phyloP scores from a whole-genome alignment of 2,329 filamentous ascomycete species.

The Colletotrichum euphorbiae region DNA sequence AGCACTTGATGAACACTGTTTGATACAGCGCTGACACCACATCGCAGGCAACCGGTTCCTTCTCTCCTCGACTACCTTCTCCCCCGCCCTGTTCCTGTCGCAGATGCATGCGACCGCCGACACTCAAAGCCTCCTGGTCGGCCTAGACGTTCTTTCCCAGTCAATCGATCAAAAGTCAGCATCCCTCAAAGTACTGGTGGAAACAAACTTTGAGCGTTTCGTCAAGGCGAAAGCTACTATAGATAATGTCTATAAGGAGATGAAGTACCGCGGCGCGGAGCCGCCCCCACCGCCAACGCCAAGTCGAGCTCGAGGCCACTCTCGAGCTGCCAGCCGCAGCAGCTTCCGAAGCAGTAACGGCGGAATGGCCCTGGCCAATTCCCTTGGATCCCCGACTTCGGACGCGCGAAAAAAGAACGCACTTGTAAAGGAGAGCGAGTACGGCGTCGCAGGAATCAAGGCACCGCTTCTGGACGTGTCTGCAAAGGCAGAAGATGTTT shows the following conservation, averaged over 20 bases:
- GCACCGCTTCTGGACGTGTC: conserved; percentile 88
- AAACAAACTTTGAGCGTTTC: conserved; percentile 98
- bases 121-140: conserved; percentile 81
- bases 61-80: conserved; percentile 95
- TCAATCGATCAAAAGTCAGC: conserved; percentile 99
- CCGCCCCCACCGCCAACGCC: conserved; percentile 53
- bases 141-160: conserved; percentile 85
- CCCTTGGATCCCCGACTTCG: conserved; percentile 48
- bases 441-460: conserved; percentile 89
- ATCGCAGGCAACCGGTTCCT: conserved; percentile 86
- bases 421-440: conserved; percentile 91
- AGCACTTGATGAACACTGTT: neutral
- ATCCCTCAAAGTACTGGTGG: conserved; percentile 93
- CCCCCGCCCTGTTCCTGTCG: conserved; percentile 89
- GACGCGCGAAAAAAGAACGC: conserved; percentile 87
- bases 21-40: conserved; percentile 25
- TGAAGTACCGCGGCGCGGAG: conserved; percentile 79
- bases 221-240: conserved; percentile 97
- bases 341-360: conserved; percentile 69
- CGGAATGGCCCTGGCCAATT: conserved; percentile 50
- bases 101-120: conserved; percentile 90
- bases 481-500: conserved; percentile 95
- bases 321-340: conserved; percentile 74
- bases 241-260: conserved; percentile 98
- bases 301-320: conserved; percentile 63